Conservation (phyloP, 2,329 filamentous ascomycete species). For the Scopulariopsis brevicaulis region DNA sequence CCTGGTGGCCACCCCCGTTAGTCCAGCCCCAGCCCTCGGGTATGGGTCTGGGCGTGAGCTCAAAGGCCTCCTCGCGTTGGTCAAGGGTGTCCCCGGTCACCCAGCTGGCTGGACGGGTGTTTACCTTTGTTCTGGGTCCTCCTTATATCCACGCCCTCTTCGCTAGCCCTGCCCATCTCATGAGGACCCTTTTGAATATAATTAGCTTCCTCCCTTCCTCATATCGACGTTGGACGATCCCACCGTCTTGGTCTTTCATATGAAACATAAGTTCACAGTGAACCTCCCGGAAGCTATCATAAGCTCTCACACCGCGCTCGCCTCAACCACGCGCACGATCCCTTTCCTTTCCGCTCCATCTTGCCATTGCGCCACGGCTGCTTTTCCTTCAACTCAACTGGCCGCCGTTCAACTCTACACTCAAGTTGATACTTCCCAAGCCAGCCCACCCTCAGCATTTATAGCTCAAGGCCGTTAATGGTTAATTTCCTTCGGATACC, state of each 20-base stretch:
- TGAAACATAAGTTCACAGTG: neutral
- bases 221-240: neutral
- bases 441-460: neutral
- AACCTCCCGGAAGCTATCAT: neutral
- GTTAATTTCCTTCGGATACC: neutral
- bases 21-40: neutral
- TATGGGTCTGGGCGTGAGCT: slow-evolving; percentile 1
- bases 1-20: slow-evolving; percentile 5
- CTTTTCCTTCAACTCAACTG: neutral
- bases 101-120: neutral
- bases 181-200: neutral
- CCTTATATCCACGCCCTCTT: slow-evolving; percentile 4
- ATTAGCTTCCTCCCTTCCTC: slow-evolving; percentile 1
- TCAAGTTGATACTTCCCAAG: neutral
- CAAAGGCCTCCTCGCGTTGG: slow-evolving; percentile 2
- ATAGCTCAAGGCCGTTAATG: neutral
- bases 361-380: neutral
- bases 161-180: neutral
- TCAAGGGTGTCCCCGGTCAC: slow-evolving; percentile 3
- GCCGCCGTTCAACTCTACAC: neutral
- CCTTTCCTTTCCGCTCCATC: neutral
- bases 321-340: neutral
- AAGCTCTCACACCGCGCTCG: too few relatives aligned
- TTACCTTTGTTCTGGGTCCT: slow-evolving; percentile 3
- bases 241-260: neutral